Base-by-base conservation (phyloP, 164 flowering plant genomes). In the Vitis labrusca region DNA sequence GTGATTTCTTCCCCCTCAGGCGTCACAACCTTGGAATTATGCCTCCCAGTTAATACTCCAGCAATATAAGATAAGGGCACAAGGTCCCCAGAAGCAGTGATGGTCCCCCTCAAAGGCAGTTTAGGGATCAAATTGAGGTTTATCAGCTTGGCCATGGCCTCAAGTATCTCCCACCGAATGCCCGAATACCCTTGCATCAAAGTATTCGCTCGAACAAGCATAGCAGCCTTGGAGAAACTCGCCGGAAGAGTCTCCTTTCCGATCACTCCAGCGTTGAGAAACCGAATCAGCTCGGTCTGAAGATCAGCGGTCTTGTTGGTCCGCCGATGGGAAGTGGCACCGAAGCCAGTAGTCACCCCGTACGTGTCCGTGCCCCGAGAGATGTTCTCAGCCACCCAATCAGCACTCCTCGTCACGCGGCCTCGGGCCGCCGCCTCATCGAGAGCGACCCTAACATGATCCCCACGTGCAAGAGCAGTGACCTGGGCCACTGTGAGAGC, bases 321-420 rank as follows among this genome's bases (percentile, higher is more conserved):
- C 10, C 85, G 71, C 19, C 82, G 69, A 51, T 85, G 89, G 0
- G 84, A 82, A 0, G 86, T 82, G 17, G 86, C 84, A 1, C 89
- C 89, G 48, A 85, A 83, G n/a, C 89, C 88, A 3, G 86, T 83
- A 47, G 89, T 85, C 48, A 85, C 89, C 0, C 89, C 89, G 23
- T 85, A 83, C 0, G 71, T 79, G 60, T 81, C 85, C 1, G 77
- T 75, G 4, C 86, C 86, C 0, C 73, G 70, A 15, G 80, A 72
- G 57, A 83, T 75, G 48, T 75, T 81, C 3, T 81, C 86, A 1
- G 83, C 77, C 60, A 85, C 85, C 89, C 89, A 85, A 0, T 75
- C 51, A 1, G 82, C 85, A 32, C 87, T 83, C 8, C 57, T 52
- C 0, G 70, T 60, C 50, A 85, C 85, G 3, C 89, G 79, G n/a